Evolutionary conservation across 2,329 filamentous ascomycete genomes (phyloP), one percentile per base, ranked within the genome.

Genomic region (Decorospora gaudefroyi): DNA sequence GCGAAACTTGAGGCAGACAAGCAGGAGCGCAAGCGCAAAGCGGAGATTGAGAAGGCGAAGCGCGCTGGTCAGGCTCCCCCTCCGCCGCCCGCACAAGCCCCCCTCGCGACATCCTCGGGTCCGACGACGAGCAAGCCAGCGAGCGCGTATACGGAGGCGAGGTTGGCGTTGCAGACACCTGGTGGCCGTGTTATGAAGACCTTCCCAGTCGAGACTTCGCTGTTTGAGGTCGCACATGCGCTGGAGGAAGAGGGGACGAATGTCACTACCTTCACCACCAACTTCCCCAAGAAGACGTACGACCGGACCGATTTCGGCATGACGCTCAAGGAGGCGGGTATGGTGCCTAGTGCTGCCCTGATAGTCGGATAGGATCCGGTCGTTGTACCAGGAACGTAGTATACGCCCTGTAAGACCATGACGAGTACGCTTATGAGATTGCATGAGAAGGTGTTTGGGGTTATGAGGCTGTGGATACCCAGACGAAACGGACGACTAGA

Each of bases 1-100:
- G 91, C 90, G 43, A 91, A 91, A 78, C 96, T 99, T 54, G 91
- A 93, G 59, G 91, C 88, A 10, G 91, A 97, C 75, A 96, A 95
- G 77, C 87, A 89, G 59, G 90, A 92, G 62, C 84, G 93, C 40
- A 85, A 88, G 53, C 80, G 86, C 54, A 95, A 93, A 69, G 86
- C 89, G 3, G 93, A 96, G 64, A 78, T 83, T 44, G 88, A 90
- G 59, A 95, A 92, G 74, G 91, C 91, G 0, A 82, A 83, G 42
- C 82, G 92, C n/a, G 88, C 90, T 57, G 91, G 92, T n/a, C 78
- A 82, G 40, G 74, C 76, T 11, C 68, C 74, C 16, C 77, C 80
- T 13, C 71, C 75, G 11, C 64, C 77, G 17, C 69, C 77, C 3
- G 73, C 80, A 16, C 73, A 74, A 16, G 64, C 77, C 1, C 70